Evolutionary conservation across 192 early-diverging fungal species (phyloP).

Genomic region (Chytriomyces confervae): DNA sequence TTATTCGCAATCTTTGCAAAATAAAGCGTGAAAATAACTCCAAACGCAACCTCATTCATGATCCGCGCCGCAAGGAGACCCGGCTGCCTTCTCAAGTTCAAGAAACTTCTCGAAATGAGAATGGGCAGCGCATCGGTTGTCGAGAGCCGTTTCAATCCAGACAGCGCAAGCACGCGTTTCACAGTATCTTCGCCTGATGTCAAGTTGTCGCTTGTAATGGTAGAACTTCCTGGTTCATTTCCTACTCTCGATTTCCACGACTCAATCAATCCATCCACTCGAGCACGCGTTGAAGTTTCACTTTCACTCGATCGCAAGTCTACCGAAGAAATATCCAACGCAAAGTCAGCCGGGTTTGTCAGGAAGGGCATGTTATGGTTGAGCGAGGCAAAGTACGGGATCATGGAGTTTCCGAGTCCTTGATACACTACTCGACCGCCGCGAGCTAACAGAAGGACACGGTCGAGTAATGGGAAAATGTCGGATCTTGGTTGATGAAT

Average conservation of each 20-base stretch:
- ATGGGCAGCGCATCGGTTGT: slow-evolving; percentile 34
- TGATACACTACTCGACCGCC: slow-evolving; percentile 48
- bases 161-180: slow-evolving; percentile 4
- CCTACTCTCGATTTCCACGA: slow-evolving; percentile 16
- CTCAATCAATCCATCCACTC: slow-evolving; percentile 38
- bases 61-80: slow-evolving; percentile 41
- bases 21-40: slow-evolving; percentile 49
- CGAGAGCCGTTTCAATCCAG: slow-evolving; percentile 19
- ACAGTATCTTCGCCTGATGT: slow-evolving; percentile 11
- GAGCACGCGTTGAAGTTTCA: slow-evolving; percentile 29
- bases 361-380: slow-evolving; percentile 36
- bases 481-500: slow-evolving; percentile 85
- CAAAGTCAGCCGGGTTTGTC: slow-evolving; percentile 56
- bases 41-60: slow-evolving; percentile 48
- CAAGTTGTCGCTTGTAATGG: neutral
- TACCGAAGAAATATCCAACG: slow-evolving; percentile 51
- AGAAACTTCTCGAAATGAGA: slow-evolving; percentile 38
- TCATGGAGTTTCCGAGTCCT: slow-evolving; percentile 33
- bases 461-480: slow-evolving; percentile 77
- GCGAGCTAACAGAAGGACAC: slow-evolving; percentile 30
- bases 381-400: slow-evolving; percentile 45
- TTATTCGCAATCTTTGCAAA: slow-evolving; percentile 34
- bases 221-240: neutral
- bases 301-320: slow-evolving; percentile 42
- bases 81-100: slow-evolving; percentile 45